These are phyloP conservation scores for Pneumocystis canis DNA, from an alignment of 1,139 yeast species.

Conservation along the genomic window DNA sequence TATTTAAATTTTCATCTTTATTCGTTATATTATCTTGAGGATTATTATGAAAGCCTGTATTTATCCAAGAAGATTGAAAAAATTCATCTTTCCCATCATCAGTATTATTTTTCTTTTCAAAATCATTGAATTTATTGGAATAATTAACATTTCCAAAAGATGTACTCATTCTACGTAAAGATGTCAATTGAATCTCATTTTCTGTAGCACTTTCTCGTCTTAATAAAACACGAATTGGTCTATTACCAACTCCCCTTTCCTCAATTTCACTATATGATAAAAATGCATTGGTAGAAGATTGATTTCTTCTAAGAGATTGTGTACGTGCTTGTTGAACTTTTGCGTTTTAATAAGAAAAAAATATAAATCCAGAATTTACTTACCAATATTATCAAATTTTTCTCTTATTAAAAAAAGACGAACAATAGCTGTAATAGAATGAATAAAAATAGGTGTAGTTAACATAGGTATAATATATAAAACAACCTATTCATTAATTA, in stretches of 20 bases:
- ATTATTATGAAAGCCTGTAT: not conserved
- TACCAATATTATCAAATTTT: slow-evolving; percentile 68
- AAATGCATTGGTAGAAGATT: not conserved
- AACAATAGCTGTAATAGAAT: slow-evolving; percentile 62
- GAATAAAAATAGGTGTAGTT: slow-evolving; percentile 82
- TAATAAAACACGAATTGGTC: slow-evolving; percentile 11
- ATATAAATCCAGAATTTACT: slow-evolving; percentile 12
- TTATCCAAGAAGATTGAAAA: not conserved
- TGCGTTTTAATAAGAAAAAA: slow-evolving; percentile 27
- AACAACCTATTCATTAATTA: slow-evolving; percentile 35
- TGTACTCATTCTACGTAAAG: not conserved
- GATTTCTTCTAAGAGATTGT: slow-evolving; percentile 1
- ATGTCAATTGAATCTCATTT: slow-evolving; percentile 2
- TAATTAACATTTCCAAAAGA: not conserved
- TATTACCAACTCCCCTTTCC: slow-evolving; percentile 10
- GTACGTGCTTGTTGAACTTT: slow-evolving; percentile 42
- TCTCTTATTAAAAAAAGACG: slow-evolving; percentile 82
- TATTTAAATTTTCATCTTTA: not conserved
- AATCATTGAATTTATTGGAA: not conserved
- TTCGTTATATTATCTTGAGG: not conserved
- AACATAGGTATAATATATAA: slow-evolving; percentile 46
- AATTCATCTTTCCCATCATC: not conserved
- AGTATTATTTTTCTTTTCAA: not conserved
- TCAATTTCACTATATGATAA: not conserved
- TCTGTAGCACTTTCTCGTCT: slow-evolving; percentile 1